A percentile compares a stretch with the other conserved stretches of the same genome.
Evolutionary conservation across 2,329 filamentous ascomycete species (phyloP).

Genomic region (Chlorencoelia australis): DNA sequence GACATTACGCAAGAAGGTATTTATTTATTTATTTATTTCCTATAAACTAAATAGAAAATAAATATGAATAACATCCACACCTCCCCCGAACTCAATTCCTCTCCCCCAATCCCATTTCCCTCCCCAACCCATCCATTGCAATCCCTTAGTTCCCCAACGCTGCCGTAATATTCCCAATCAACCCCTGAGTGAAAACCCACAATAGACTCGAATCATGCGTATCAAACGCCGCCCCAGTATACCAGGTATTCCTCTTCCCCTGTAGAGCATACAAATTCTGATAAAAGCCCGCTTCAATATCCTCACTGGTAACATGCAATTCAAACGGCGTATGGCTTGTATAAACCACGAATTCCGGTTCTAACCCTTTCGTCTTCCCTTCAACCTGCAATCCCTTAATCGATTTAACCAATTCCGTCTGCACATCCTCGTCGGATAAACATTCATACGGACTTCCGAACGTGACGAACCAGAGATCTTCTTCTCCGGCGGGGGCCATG

Average conservation of each 20-base stretch:
- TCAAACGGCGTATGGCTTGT: slow-evolving; percentile 17
- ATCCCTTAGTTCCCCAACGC: too few relatives aligned
- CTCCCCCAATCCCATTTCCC: too few relatives aligned
- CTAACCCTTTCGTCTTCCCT: slow-evolving; percentile 3
- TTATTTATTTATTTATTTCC: too few relatives aligned
- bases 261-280: slow-evolving; percentile 33
- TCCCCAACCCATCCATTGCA: too few relatives aligned
- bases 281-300: slow-evolving; percentile 33
- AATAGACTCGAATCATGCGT: slow-evolving; percentile 25
- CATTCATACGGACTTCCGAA: slow-evolving; percentile 10
- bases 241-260: slow-evolving; percentile 35
- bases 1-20: too few relatives aligned
- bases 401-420: slow-evolving; percentile 9
- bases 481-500: slow-evolving; percentile 16
- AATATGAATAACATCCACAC: too few relatives aligned
- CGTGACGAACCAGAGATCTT: slow-evolving; percentile 8
- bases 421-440: slow-evolving; percentile 10
- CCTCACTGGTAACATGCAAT: slow-evolving; percentile 21
- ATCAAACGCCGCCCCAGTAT: slow-evolving; percentile 33
- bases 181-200: slow-evolving; percentile 24
- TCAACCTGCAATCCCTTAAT: slow-evolving; percentile 7
- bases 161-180: slow-evolving; percentile 13
- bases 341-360: slow-evolving; percentile 11
- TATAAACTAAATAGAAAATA: too few relatives aligned
- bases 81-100: too few relatives aligned